Conservation (phyloP, 2,329 filamentous ascomycete species). For the Colletotrichum graminicola region DNA sequence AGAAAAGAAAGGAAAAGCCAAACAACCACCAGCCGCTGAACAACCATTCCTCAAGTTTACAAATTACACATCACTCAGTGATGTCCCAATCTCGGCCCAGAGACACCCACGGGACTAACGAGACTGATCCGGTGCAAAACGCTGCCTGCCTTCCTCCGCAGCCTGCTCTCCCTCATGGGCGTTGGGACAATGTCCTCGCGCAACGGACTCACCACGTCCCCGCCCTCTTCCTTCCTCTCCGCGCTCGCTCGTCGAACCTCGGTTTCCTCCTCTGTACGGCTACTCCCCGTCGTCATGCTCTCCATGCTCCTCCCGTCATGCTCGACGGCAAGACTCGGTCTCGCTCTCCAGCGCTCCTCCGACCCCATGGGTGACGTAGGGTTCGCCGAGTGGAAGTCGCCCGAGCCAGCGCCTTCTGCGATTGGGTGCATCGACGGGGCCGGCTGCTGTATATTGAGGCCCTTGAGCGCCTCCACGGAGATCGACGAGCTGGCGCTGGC, state of each 20-base stretch:
- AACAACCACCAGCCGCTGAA: background rate
- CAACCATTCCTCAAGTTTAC: background rate
- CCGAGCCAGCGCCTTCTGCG: conserved; percentile 14
- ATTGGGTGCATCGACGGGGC: conserved; percentile 26
- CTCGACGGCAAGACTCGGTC: conserved; percentile 17
- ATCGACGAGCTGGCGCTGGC: conserved; percentile 27
- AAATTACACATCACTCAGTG: conserved; percentile 3
- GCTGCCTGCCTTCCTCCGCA: conserved; percentile 39
- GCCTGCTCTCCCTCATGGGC: conserved; percentile 7
- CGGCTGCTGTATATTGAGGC: background rate
- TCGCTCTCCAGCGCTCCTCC: conserved; percentile 22
- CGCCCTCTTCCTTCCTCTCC: conserved; percentile 41
- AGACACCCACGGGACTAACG: conserved; percentile 30
- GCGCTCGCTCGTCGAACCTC: conserved; percentile 43
- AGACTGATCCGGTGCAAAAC: conserved; percentile 37
- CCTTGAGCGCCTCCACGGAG: conserved; percentile 17
- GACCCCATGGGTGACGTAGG: conserved; percentile 18
- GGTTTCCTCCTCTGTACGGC: conserved; percentile 42
- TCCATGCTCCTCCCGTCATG: conserved; percentile 43
- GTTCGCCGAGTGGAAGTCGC: background rate
- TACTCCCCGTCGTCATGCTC: conserved; percentile 49
- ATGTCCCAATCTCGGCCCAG: conserved; percentile 10
- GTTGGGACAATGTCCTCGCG: conserved; percentile 17
- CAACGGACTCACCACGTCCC: conserved; percentile 43
- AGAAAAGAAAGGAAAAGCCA: too few species aligned